phyloP scores from a whole-genome alignment of 352 stramenopile species.

The Pythium rishiriense region DNA sequence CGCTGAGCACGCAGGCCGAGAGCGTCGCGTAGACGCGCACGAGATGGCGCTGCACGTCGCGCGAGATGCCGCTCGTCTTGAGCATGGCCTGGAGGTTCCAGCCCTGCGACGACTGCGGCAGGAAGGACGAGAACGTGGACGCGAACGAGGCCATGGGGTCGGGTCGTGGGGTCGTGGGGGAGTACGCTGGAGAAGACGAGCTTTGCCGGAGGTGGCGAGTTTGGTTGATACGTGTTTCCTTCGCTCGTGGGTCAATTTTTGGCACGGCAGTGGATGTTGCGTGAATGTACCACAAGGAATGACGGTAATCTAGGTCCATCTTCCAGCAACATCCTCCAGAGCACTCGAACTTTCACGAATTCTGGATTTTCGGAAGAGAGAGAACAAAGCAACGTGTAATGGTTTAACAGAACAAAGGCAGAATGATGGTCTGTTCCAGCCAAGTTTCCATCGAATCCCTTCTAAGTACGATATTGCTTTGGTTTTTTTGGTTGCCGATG shows the following conservation, averaged over 20 bases:
- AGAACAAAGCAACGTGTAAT: no score
- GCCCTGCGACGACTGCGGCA: conserved; percentile 22
- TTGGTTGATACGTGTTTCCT: not conserved
- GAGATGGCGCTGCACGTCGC: conserved; percentile 66
- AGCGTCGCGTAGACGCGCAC: conserved; percentile 75
- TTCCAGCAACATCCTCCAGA: not conserved
- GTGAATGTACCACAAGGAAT: conserved; percentile 2
- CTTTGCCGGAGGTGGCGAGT: not conserved
- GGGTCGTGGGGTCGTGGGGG: no score
- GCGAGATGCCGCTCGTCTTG: conserved; percentile 71
- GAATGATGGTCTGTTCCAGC: not conserved
- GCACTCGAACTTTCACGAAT: not conserved
- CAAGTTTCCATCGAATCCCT: conserved; percentile 17
- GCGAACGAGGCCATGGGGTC: conserved; percentile 18
- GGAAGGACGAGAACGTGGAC: conserved; percentile 23
- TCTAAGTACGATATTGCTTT: conserved; percentile 13
- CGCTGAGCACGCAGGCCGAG: conserved; percentile 52
- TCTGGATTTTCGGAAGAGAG: not conserved
- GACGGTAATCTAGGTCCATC: conserved; percentile 8
- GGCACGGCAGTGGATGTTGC: not conserved
- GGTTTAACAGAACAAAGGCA: not conserved
- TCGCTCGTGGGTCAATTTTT: not conserved
- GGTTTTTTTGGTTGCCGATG: no score
- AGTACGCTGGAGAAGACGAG: no score
- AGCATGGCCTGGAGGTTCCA: conserved; percentile 64